phyloP scores from a whole-genome alignment of 768 basidiomycete species.

The Kwoniella dejecticola region DNA sequence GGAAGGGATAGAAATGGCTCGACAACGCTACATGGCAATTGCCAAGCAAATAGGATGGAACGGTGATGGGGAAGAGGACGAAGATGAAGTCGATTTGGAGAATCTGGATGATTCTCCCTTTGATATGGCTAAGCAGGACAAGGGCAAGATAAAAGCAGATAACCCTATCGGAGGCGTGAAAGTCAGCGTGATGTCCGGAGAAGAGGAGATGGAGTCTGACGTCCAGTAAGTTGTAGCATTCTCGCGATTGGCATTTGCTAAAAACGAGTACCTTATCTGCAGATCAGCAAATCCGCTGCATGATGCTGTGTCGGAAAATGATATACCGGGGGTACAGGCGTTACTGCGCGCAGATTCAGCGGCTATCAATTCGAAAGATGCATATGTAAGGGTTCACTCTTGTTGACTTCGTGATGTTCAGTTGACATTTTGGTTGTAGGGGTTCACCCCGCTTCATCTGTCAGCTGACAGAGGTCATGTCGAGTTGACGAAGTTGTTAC shows the following conservation, averaged over 20 bases:
- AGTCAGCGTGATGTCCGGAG: conserved; percentile 40
- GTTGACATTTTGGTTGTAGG: conserved; percentile 63
- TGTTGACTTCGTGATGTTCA: no score
- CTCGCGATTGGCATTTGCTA: background rate
- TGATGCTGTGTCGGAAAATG: conserved; percentile 65
- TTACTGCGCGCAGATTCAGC: conserved; percentile 57
- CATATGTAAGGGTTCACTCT: conserved; percentile 71
- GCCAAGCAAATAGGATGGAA: conserved; percentile 45
- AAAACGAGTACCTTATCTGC: background rate
- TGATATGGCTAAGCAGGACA: background rate
- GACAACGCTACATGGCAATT: conserved; percentile 44
- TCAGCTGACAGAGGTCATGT: conserved; percentile 78
- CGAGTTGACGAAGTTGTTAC: conserved; percentile 63
- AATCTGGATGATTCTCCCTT: conserved; percentile 17
- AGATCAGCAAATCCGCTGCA: conserved; percentile 58
- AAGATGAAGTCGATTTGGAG: conserved; percentile 28
- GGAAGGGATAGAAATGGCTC: conserved; percentile 18
- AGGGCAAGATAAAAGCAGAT: background rate
- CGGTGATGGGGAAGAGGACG: conserved; percentile 15
- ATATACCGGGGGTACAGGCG: conserved; percentile 59
- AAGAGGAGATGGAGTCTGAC: conserved; percentile 10
- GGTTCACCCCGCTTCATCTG: conserved; percentile 82
- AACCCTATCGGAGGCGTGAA: conserved; percentile 37
- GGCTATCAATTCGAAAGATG: conserved; percentile 67
- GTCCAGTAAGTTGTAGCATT: conserved; percentile 4